These are phyloP conservation scores for Raffaelea ambrosiae DNA, from an alignment of 2,329 filamentous ascomycete species.

Conservation along the genomic window DNA sequence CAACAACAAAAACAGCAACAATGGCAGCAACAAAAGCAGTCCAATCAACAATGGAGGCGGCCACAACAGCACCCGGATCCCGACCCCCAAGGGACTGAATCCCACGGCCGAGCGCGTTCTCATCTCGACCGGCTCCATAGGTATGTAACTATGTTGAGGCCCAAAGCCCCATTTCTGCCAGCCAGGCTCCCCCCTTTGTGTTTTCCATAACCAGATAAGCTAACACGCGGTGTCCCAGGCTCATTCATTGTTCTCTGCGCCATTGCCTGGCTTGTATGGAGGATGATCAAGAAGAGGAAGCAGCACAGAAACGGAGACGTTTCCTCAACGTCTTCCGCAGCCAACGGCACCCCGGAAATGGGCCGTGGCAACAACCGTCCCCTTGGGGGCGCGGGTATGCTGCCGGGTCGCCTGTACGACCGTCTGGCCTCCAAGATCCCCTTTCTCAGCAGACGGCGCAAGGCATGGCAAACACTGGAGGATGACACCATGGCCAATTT, in stretches of 20 bases:
- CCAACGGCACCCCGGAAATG: background rate
- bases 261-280: constrained; percentile 35
- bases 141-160: constrained; percentile 14
- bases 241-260: constrained; percentile 36
- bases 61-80: background rate
- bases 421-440: constrained; percentile 23
- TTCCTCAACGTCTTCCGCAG: background rate
- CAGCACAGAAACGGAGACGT: constrained; percentile 6
- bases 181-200: too few relatives aligned
- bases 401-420: constrained; percentile 7
- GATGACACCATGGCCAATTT: constrained; percentile 10
- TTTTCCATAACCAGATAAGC: too few relatives aligned
- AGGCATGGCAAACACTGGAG: constrained; percentile 22
- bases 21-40: background rate
- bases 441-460: constrained; percentile 19
- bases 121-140: constrained; percentile 26
- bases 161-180: too few relatives aligned
- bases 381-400: background rate
- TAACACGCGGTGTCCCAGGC: constrained; percentile 20
- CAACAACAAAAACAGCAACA: background rate
- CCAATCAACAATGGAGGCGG: background rate
- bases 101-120: constrained; percentile 20
- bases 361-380: constrained; percentile 11
- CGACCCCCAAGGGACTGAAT: constrained; percentile 6
- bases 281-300: constrained; percentile 25